Evolutionary conservation across 2,329 filamentous ascomycete genomes (phyloP), one percentile per base, ranked within the genome.

Genomic region (Scedosporium dehoogii): DNA sequence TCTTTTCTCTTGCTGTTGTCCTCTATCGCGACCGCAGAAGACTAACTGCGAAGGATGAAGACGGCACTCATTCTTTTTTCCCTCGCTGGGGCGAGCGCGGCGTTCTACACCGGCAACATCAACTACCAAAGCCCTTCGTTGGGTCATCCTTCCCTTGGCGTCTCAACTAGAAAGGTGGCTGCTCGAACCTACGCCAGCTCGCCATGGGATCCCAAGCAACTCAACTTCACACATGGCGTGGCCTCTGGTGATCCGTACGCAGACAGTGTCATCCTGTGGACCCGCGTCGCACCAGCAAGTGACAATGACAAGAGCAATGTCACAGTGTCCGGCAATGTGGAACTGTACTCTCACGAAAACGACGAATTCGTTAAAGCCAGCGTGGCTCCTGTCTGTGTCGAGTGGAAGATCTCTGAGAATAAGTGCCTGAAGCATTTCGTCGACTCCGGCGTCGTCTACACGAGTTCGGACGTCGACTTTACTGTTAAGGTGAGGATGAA

Each of bases 381-480:
- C 62, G 66, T 70, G 1, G 69, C 84, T 6, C 86, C 88, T 0
- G 79, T 90, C 38, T 91, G 88, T 67, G 80, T 91, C 0, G 78
- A 86, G 42, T 91, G 85, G 78, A 81, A 80, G 63, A 81, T 90
- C 18, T 78, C 79, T 14, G 73, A 74, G 23, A 78, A 81, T 66
- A 69, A 78, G 59, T n/a, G n/a, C n/a, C n/a, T n/a, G n/a, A n/a
- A n/a, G n/a, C n/a, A n/a, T n/a, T n/a, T n/a, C n/a, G n/a, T n/a
- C n/a, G n/a, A n/a, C n/a, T n/a, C n/a, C 71, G 75, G n/a, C 61
- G 72, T n/a, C 64, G 68, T 1, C 62, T 90, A 85, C 69, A 91
- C 88, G 0, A 88, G 81, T 44, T 88, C 83, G 1, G 88, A 91
- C 69, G 83, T 91, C 57, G 89, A 92, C 70, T 92, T 86, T 70